Evolutionary conservation across 768 basidiomycete species (phyloP), one percentile per base, ranked within the genome.

Genomic region (Kockovaella imperatae): DNA sequence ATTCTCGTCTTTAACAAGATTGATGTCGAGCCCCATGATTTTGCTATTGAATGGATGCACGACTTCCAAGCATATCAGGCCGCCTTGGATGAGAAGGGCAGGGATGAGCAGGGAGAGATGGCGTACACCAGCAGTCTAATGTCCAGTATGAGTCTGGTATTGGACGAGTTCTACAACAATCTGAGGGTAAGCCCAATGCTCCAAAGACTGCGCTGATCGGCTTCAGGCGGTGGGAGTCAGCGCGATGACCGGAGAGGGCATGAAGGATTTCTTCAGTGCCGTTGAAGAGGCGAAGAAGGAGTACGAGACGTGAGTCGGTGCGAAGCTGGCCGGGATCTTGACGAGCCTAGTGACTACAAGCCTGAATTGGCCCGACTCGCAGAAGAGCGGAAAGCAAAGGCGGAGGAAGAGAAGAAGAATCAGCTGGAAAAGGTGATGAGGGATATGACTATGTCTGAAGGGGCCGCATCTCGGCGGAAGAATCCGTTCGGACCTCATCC

Each of bases 1-100:
- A 83, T 99, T 55, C 78, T 97, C 24, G 91, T 96, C 26, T 99
- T 99, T 76, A 99, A 99, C 75, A 99, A 99, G 75, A 97, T 82
- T 4, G 95, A 99, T 69, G 89, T 87, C 3, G 79, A 86, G 65
- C 76, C 83, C 2, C 88, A 96, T 67, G 78, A 81, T 31, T 96
- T 95, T 70, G 95, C 95, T 8, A 55, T 95, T 24, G 88, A 91
- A 54, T 99, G 95, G 95, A 97, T 97, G 93, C 77, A 80, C 38
- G 95, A 99, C 68, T 99, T 96, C 62, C 93, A 99, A 70, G 80
- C 80, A 21, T 99, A 96, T 73, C 95, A 97, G 68, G 78, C 76
- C 3, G 93, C 91, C 1, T 73, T 99, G 45, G 80, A 84, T 3
- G 75, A 82, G 1, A 82, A 86, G 61, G 74, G 76, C 78, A 14